Percentiles rank a stretch among this genome's conserved stretches.
Conservation (phyloP, 148 eudicot genomes). For the Chenopodium suecicum region DNA sequence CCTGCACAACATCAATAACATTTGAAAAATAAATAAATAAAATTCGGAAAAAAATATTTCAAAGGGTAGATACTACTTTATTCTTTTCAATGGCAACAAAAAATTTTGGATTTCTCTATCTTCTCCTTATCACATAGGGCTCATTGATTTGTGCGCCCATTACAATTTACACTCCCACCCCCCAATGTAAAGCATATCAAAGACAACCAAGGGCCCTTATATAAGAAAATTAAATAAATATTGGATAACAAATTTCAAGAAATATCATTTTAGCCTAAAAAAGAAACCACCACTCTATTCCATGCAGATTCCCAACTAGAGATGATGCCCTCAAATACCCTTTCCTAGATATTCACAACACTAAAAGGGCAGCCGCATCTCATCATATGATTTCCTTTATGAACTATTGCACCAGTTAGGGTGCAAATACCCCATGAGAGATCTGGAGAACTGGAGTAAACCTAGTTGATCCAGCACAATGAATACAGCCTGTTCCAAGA, state of each 20-base stretch:
- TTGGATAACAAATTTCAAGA: neutral
- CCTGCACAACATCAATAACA: conserved; percentile 49
- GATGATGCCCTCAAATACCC: neutral
- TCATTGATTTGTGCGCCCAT: neutral
- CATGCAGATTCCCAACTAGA: neutral
- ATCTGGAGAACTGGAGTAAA: neutral
- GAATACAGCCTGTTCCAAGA: neutral
- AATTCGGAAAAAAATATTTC: too few species aligned
- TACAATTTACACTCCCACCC: too few species aligned
- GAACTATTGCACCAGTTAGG: neutral
- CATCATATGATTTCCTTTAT: neutral
- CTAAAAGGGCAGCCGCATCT: neutral
- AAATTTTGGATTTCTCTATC: neutral
- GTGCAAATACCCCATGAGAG: neutral
- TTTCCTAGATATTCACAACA: neutral
- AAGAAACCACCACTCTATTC: neutral
- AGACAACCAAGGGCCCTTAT: neutral
- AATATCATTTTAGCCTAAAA: neutral
- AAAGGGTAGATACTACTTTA: too few species aligned
- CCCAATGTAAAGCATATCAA: neutral
- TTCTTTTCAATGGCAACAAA: too few species aligned
- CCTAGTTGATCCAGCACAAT: neutral
- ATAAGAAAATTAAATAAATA: too few species aligned
- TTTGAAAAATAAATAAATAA: conserved; percentile 3
- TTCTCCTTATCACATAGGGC: neutral